Evolutionary conservation across 1,139 yeast genomes (phyloP).

Genomic region (Suhomyces taliae): DNA sequence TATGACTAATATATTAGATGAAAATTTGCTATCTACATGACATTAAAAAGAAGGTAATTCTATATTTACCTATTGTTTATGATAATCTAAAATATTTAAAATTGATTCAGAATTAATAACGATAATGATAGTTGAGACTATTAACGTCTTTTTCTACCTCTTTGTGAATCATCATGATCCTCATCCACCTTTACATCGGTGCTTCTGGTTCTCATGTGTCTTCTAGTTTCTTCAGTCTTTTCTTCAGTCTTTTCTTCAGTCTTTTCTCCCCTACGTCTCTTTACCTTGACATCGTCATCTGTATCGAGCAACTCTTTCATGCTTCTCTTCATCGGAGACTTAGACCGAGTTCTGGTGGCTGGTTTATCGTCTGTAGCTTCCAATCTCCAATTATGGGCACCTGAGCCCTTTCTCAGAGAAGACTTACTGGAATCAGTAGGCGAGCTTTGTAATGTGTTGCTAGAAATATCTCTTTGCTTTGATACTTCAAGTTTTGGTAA

Average conservation of each 20-base stretch:
- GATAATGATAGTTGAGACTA: neutral
- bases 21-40: too few species aligned
- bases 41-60: too few species aligned
- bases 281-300: slow-evolving; percentile 11
- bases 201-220: neutral
- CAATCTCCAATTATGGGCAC: slow-evolving; percentile 8
- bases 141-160: slow-evolving; percentile 4
- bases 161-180: slow-evolving; percentile 1
- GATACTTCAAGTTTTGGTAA: slow-evolving; percentile 8
- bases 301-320: slow-evolving; percentile 27
- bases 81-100: too few species aligned
- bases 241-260: neutral
- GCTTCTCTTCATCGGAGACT: slow-evolving; percentile 41
- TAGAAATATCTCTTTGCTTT: slow-evolving; percentile 8
- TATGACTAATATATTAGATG: too few species aligned
- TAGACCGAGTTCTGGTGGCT: slow-evolving; percentile 42
- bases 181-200: slow-evolving; percentile 1
- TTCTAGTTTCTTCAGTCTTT: neutral
- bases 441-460: neutral
- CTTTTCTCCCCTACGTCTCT: slow-evolving; percentile 14
- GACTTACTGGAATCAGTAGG: slow-evolving; percentile 3
- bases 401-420: slow-evolving; percentile 9
- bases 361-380: slow-evolving; percentile 26
- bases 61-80: too few species aligned
- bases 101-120: neutral